A percentile compares a stretch with the other conserved stretches of the same genome.
phyloP scores from a whole-genome alignment of 805 yeast genomes.

The Phaffomyces thermotolerans region DNA sequence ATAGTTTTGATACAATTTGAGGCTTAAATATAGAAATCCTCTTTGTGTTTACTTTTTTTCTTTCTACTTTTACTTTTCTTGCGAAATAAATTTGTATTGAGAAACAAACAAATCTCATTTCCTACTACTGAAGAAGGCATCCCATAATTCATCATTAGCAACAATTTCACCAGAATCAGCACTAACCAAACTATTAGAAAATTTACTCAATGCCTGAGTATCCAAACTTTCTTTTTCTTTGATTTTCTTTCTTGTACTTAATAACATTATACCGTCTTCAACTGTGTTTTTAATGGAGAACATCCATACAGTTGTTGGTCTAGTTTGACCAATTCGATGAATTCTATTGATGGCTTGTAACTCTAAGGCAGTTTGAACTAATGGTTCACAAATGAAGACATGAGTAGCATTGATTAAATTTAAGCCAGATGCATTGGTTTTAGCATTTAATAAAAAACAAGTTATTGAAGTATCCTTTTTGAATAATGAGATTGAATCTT shows the following conservation, averaged over 20 bases:
- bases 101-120: background rate
- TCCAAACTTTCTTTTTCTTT: conserved; percentile 34
- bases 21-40: too few relatives aligned
- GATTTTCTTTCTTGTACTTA: conserved; percentile 56
- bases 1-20: too few relatives aligned
- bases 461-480: conserved; percentile 57
- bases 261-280: conserved; percentile 77
- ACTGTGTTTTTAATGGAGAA: conserved; percentile 78
- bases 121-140: conserved; percentile 40
- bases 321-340: conserved; percentile 85
- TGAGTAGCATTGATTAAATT: conserved; percentile 90
- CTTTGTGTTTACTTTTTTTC: too few relatives aligned
- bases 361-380: conserved; percentile 81
- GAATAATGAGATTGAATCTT: conserved; percentile 46
- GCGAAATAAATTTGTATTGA: too few relatives aligned
- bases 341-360: conserved; percentile 88
- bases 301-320: conserved; percentile 85
- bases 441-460: conserved; percentile 79
- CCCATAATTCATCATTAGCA: conserved; percentile 52
- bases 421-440: conserved; percentile 83
- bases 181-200: conserved; percentile 37
- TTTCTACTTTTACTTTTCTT: too few relatives aligned
- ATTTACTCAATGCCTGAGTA: conserved; percentile 47
- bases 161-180: conserved; percentile 52
- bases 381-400: conserved; percentile 87